Evolutionary conservation across 2,329 filamentous ascomycete genomes (phyloP).

Genomic region (Stagonosporopsis rhizophila): DNA sequence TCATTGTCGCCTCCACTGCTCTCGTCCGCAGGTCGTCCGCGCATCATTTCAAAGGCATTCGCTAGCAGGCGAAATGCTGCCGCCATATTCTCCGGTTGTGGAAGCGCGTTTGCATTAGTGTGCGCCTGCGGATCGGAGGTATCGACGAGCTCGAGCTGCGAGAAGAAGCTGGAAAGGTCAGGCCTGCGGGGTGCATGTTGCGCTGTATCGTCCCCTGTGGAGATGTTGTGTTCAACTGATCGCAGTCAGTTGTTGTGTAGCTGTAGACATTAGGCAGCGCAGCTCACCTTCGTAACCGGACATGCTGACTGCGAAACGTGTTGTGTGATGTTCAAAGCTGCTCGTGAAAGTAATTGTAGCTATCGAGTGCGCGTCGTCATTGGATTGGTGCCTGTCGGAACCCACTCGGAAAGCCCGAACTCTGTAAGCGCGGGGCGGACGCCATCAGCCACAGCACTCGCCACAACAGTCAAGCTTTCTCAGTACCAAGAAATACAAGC

Average conservation of each 20-base stretch:
- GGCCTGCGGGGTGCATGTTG: slow-evolving; percentile 60
- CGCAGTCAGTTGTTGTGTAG: slow-evolving; percentile 26
- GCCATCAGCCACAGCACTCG: background rate
- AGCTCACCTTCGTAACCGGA: slow-evolving; percentile 56
- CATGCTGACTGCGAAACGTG: slow-evolving; percentile 40
- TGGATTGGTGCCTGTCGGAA: slow-evolving; percentile 18
- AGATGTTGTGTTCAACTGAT: slow-evolving; percentile 59
- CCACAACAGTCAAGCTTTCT: background rate
- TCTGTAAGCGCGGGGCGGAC: slow-evolving; percentile 4
- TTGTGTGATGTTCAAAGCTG: slow-evolving; percentile 4
- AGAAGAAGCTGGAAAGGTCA: slow-evolving; percentile 71
- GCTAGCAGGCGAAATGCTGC: slow-evolving; percentile 67
- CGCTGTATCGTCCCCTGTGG: slow-evolving; percentile 45
- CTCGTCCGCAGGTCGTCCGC: slow-evolving; percentile 48
- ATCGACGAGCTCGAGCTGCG: slow-evolving; percentile 65
- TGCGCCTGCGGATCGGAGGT: slow-evolving; percentile 59
- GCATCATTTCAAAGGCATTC: slow-evolving; percentile 67
- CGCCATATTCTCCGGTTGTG: slow-evolving; percentile 66
- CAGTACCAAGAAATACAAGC: background rate
- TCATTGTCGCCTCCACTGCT: slow-evolving; percentile 41
- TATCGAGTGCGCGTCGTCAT: slow-evolving; percentile 17
- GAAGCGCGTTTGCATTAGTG: slow-evolving; percentile 64
- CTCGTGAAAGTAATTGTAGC: slow-evolving; percentile 6
- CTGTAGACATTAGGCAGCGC: background rate
- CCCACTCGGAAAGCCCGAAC: background rate